Evolutionary conservation across 306 rosid species (phyloP).

Genomic region (Sophora flavescens): DNA sequence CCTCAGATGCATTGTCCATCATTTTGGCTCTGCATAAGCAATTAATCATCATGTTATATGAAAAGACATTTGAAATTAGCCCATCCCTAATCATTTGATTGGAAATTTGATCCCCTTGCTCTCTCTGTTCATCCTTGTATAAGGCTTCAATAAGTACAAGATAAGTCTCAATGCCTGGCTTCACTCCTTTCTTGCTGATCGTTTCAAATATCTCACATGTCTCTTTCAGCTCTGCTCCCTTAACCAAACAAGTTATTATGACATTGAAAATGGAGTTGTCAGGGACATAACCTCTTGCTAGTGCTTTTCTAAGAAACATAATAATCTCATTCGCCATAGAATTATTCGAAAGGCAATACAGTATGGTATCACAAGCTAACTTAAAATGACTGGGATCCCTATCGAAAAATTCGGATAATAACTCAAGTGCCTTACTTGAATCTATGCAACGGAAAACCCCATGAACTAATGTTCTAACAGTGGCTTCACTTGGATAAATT

Average conservation of each 20-base stretch:
- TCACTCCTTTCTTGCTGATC: constrained; percentile 60
- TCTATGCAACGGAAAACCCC: constrained; percentile 73
- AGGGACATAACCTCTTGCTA: constrained; percentile 66
- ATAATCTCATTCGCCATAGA: constrained; percentile 66
- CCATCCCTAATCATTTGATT: constrained; percentile 62
- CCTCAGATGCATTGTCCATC: constrained; percentile 68
- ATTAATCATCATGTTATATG: constrained; percentile 78
- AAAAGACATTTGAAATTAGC: constrained; percentile 60
- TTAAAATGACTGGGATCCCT: constrained; percentile 52
- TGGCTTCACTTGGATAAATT: constrained; percentile 73
- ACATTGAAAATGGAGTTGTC: constrained; percentile 65
- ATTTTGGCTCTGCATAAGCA: constrained; percentile 71
- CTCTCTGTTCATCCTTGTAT: constrained; percentile 58
- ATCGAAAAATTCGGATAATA: constrained; percentile 60
- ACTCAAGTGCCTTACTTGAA: constrained; percentile 67
- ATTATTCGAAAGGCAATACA: constrained; percentile 68
- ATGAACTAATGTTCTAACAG: constrained; percentile 79
- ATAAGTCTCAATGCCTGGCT: constrained; percentile 64
- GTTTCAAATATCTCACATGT: constrained; percentile 58
- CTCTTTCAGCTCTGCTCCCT: constrained; percentile 60
- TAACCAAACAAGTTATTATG: constrained; percentile 70
- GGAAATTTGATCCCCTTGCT: constrained; percentile 60
- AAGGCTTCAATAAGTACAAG: constrained; percentile 67
- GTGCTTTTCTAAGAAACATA: constrained; percentile 56
- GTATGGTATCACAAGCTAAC: constrained; percentile 68